Conservation (phyloP, 306 rosid species). For the Medicago arabica region DNA sequence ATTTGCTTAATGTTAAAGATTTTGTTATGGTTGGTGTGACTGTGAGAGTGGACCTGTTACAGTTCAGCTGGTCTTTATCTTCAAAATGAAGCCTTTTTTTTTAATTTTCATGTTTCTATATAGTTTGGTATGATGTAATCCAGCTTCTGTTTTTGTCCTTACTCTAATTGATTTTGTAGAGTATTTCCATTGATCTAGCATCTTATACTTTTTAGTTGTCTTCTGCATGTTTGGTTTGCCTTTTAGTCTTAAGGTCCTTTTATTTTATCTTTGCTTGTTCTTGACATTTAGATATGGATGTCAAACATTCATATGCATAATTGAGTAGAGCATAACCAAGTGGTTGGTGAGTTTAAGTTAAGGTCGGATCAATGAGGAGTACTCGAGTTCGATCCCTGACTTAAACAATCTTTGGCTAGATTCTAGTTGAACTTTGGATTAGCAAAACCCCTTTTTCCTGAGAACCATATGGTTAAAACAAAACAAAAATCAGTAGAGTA, state of each 20-base stretch:
- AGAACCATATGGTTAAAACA: neutral
- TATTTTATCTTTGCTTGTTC: conserved; percentile 14
- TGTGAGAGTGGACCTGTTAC: conserved; percentile 63
- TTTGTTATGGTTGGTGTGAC: conserved; percentile 71
- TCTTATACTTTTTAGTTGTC: conserved; percentile 32
- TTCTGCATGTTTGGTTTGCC: conserved; percentile 36
- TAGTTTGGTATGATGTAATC: conserved; percentile 71
- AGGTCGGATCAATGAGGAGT: neutral
- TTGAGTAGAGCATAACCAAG: neutral
- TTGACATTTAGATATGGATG: conserved; percentile 2
- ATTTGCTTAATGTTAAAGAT: conserved; percentile 77
- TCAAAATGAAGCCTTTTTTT: conserved; percentile 69
- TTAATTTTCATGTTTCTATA: conserved; percentile 44
- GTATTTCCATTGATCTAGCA: conserved; percentile 40
- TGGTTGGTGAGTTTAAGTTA: neutral
- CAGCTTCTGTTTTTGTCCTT: conserved; percentile 66
- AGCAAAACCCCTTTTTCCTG: neutral
- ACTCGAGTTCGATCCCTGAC: neutral
- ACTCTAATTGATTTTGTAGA: conserved; percentile 46
- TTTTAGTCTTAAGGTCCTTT: conserved; percentile 37
- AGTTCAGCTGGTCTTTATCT: conserved; percentile 63
- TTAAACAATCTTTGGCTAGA: neutral
- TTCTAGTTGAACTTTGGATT: neutral
- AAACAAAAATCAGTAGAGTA: neutral
- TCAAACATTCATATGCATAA: conserved; percentile 40